A percentile compares a stretch with the other conserved stretches of the same genome.
Evolutionary conservation across 2,329 filamentous ascomycete species (phyloP).

Genomic region (Pyricularia sp.): DNA sequence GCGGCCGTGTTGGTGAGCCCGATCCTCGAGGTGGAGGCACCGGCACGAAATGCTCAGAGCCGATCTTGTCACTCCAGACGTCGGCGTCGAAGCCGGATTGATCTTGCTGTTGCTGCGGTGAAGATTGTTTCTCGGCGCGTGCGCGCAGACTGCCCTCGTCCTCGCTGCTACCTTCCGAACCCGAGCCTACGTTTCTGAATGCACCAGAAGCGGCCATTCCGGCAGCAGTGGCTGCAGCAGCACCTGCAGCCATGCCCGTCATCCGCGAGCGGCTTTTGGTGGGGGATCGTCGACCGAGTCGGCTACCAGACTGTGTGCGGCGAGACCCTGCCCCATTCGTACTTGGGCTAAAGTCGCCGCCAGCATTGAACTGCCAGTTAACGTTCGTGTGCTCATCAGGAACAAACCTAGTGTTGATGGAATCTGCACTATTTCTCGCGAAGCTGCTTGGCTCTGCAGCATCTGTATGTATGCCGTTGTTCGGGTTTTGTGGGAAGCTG

Average conservation of each 20-base stretch:
- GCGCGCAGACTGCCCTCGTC: not conserved
- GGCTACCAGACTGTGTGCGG: constrained; percentile 26
- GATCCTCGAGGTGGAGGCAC: constrained; percentile 24
- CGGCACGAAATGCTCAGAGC: constrained; percentile 40
- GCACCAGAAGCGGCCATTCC: not conserved
- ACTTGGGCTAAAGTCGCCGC: constrained; percentile 17
- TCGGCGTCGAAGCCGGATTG: constrained; percentile 32
- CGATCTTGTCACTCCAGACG: constrained; percentile 42
- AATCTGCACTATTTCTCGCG: constrained; percentile 39
- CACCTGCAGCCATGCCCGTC: not conserved
- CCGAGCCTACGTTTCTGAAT: not conserved
- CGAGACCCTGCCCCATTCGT: constrained; percentile 17
- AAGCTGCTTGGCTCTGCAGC: constrained; percentile 25
- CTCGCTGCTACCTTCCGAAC: not conserved
- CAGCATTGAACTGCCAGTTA: constrained; percentile 39
- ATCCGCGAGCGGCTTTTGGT: constrained; percentile 4
- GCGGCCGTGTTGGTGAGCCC: constrained; percentile 29
- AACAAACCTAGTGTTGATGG: constrained; percentile 49
- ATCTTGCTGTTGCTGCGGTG: constrained; percentile 6
- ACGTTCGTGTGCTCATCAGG: constrained; percentile 29
- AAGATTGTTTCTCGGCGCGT: constrained; percentile 4
- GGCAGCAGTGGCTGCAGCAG: not conserved
- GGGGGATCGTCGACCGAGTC: constrained; percentile 25
- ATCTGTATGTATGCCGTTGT: not conserved
- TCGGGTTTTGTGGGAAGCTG: constrained; percentile 35